Conservation (phyloP, 768 basidiomycete genomes). For the Leccinum imitatum region DNA sequence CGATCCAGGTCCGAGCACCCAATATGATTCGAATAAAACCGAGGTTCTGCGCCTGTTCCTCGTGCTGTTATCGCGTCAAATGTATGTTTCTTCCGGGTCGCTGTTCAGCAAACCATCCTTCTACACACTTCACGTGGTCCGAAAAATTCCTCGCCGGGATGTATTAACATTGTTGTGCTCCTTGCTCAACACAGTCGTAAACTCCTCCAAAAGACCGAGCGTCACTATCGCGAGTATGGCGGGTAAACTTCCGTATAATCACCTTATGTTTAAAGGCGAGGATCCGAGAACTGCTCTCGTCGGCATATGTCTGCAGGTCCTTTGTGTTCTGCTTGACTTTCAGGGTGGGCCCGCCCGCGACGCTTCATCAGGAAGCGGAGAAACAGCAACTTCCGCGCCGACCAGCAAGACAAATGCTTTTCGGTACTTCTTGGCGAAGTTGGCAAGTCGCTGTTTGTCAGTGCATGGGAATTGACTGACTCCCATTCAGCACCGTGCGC, state of each 20-base stretch:
- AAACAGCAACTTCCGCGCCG: conserved; percentile 46
- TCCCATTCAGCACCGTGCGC: conserved; percentile 70
- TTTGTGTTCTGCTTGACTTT: conserved; percentile 77
- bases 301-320: conserved; percentile 70
- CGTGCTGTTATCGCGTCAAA: conserved; percentile 85
- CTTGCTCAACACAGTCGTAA: conserved; percentile 86
- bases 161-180: conserved; percentile 94
- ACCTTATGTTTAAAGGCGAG: conserved; percentile 87
- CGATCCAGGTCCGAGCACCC: conserved; percentile 61
- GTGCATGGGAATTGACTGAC: conserved; percentile 10
- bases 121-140: conserved; percentile 77
- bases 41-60: conserved; percentile 90
- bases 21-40: conserved; percentile 76
- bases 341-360: conserved; percentile 76
- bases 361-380: conserved; percentile 39
- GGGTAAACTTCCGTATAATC: conserved; percentile 84
- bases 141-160: conserved; percentile 72
- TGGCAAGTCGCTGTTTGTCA: conserved; percentile 44
- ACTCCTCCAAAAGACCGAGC: conserved; percentile 51
- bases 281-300: conserved; percentile 74
- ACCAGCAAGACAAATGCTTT: conserved; percentile 82
- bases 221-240: conserved; percentile 67
- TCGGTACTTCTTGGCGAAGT: conserved; percentile 86
- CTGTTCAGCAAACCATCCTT: conserved; percentile 72
- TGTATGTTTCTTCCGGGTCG: conserved; percentile 72